Conservation (phyloP, 306 rosid species). For the Vigna reflexopilosa region DNA sequence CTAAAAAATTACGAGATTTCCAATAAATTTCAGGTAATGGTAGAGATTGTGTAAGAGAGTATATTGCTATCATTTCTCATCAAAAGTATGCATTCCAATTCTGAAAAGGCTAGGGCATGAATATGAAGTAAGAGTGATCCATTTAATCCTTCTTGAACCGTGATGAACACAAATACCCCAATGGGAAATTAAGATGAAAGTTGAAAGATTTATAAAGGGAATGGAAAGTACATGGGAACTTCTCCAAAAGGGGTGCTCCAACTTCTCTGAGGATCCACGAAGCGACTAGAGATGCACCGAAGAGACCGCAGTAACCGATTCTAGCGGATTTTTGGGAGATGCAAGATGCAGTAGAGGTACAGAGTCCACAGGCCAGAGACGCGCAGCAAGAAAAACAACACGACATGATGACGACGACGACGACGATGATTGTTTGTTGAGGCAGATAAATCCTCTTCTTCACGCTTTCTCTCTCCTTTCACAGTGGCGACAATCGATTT, state of each 20-base stretch:
- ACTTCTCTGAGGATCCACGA: conserved; percentile 94
- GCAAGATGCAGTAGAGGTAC: conserved; percentile 84
- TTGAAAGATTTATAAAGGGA: background rate
- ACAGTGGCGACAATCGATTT: background rate
- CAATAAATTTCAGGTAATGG: too few species aligned
- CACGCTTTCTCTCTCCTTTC: conserved; percentile 23
- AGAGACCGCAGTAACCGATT: conserved; percentile 87
- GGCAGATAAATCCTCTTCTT: background rate
- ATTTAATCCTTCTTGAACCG: background rate
- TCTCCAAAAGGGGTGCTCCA: conserved; percentile 84
- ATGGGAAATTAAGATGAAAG: conserved; percentile 27
- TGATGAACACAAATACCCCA: conserved; percentile 40
- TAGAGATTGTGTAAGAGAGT: background rate
- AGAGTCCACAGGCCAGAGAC: conserved; percentile 77
- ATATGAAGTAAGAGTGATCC: conserved; percentile 19
- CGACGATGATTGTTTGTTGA: background rate
- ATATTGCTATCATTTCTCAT: background rate
- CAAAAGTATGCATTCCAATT: background rate
- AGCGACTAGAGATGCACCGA: conserved; percentile 75
- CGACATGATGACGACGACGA: conserved; percentile 59
- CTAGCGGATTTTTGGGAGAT: conserved; percentile 83
- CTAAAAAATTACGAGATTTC: background rate
- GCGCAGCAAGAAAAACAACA: conserved; percentile 70
- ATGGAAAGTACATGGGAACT: conserved; percentile 74
- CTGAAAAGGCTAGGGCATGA: conserved; percentile 1